Base-by-base conservation (phyloP, 306 rosid species). In the Cicer arietinum region DNA sequence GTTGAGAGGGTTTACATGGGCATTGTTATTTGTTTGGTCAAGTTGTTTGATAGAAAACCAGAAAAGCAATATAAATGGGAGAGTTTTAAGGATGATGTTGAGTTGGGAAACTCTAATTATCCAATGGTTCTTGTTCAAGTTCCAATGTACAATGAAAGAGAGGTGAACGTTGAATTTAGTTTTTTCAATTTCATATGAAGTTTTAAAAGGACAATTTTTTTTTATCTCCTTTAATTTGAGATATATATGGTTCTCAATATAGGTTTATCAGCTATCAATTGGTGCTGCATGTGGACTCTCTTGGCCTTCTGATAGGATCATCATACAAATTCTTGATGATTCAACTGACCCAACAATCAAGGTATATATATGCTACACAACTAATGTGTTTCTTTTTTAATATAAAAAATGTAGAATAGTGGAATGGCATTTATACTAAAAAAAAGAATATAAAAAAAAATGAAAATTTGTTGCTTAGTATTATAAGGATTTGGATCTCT, bases 121-220 rank as follows among this genome's bases (percentile, higher is more conserved):
- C 98, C 98, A 0, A 85, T 84, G 92, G 92, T 93, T 37, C 85
- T 93, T 3, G 87, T 93, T 8, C 98, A 93, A 82, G 86, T 93
- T 70, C 98, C 98, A 39, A 93, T 93, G 98, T 93, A 84, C 80
- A 93, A 93, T 18, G 98, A 93, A 85, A 80, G 90, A 85, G 98
- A 93, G 98, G 98, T 66, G 10, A 39, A 40, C 1, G 10, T 22
- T 10, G 14, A 57, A 5, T 57, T 8, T 7, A 22, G 3, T 57
- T 20, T 17, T 54, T 5, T 10, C 13, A 0, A 20, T 10, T 22
- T 57, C 10, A 9, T 56, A n/a, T 51, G 20, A 51, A 14, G 20
- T n/a, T 51, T 51, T 17, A 4, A 54, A 54, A 54, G 35, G 37
- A 18, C 16, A 17, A 8, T 54, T 14, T 14, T 14, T 14, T 14